Evolutionary conservation across 495 filamentous ascomycete species (phyloP), one percentile per base, ranked within the genome.

Genomic region (Daldinia childiae): DNA sequence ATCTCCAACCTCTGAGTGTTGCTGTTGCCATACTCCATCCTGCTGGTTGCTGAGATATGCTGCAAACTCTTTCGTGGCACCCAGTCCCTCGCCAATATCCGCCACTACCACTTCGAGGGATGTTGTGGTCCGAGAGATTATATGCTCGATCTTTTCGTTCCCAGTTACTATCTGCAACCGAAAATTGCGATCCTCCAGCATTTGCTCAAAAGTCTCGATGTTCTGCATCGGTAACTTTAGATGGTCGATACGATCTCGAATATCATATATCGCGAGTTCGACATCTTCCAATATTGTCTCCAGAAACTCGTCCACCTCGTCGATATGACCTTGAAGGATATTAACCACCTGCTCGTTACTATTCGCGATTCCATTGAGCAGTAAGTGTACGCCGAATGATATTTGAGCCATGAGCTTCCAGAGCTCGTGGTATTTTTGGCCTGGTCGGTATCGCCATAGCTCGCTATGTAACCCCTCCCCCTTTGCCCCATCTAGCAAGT

Each of bases 391-490:
- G 29, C 96, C 95, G 77, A 98, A 99, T 0, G 91, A 90, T 73
- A 98, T 94, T 76, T 99, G 95, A 7, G 95, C 90, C 74, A 94
- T 87, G 58, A 98, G 85, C 80, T 97, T 97, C 86, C 90, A 91
- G 41, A 99, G 83, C 64, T 94, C 92, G 80, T 99, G 95, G 73
- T 92, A 89, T 66, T 84, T 83, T 65, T 84, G 83, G 38, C 85
- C 87, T 0, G 88, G 82, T 63, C 88, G 88, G 76, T 91, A 87
- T 60, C 88, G 86, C 94, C 93, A 97, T 79, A 87, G 80, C 55
- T 90, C 87, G 12, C 88, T 88, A 75, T 90, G 89, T 2, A 92
- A 84, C 8, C 74, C 76, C 15, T 81, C 82, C 64, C 87, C 87
- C 63, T 90, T 83, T 38, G 85, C 82, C 51, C 85, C 86, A 62